These are phyloP conservation scores for Volvox carteri DNA, from an alignment of 163 green algal species.

Conservation along the genomic window DNA sequence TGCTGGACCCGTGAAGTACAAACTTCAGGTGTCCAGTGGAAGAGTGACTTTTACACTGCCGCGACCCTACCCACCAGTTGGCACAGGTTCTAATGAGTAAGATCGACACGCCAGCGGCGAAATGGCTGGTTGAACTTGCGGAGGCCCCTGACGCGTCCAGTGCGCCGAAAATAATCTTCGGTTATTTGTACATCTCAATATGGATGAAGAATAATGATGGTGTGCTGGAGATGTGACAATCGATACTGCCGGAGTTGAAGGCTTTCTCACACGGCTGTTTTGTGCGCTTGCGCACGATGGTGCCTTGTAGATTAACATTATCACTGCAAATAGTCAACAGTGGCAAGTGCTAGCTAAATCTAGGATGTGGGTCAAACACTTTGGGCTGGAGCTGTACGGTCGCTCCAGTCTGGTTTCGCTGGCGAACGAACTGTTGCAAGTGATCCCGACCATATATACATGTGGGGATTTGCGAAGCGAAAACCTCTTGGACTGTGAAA, in stretches of 20 bases:
- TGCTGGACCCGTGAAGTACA: neutral
- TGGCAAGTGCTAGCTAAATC: too few species aligned
- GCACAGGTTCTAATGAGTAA: neutral
- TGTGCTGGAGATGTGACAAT: neutral
- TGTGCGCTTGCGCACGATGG: neutral
- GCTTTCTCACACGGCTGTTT: neutral
- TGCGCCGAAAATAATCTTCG: neutral
- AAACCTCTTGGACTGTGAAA: too few species aligned
- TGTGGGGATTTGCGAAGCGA: too few species aligned
- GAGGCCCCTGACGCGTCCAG: neutral
- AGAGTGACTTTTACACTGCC: neutral
- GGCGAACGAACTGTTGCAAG: neutral
- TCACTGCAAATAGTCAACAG: too few species aligned
- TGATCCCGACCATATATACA: too few species aligned
- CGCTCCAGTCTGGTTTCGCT: conserved; percentile 7
- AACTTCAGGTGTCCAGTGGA: neutral
- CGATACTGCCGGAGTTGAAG: neutral
- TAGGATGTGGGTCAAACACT: neutral
- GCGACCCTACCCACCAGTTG: neutral
- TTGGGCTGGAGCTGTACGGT: neutral
- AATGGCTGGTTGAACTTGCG: neutral
- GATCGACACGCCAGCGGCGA: neutral
- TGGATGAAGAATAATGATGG: neutral
- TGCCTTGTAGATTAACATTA: neutral
- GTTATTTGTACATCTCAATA: neutral